Evolutionary conservation across 2,329 filamentous ascomycete genomes (phyloP), one percentile per base, ranked within the genome.

Genomic region (Grosmannia serpens): DNA sequence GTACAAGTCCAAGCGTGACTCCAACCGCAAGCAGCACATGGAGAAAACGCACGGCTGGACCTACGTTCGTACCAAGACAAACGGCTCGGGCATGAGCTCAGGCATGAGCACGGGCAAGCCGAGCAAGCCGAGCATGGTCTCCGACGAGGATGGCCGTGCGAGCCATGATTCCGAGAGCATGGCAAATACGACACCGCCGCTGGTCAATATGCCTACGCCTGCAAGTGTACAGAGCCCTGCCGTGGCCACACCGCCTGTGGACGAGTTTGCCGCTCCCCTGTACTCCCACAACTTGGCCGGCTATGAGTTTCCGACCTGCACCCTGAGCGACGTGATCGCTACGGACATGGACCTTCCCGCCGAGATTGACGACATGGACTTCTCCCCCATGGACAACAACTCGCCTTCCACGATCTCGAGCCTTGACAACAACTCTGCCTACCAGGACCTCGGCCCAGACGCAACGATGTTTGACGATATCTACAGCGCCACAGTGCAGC

Each of bases 21-120:
- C 88, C 62, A 97, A 97, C 73, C 95, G 90, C 81, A 96, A 96
- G 71, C 92, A 96, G 73, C 91, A 97, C 74, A 96, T 96, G 91
- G 92, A 97, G 76, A 96, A 96, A 73, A 87, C 89, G 0, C 91
- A 97, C 67, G 86, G 86, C 60, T 96, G 89, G 87, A 79, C 80
- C n/a, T 96, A 96, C 65, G 81, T 91, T 58, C 88, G 92, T 63
- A 92, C 90, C 60, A 96, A 96, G 81, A 91, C 87, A 71, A 96
- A 95, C 68, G 88, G 88, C 69, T 88, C 87, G 74, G 83, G 79
- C 70, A 64, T n/a, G 35, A 38, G 35, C 20, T n/a, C n/a, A n/a
- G n/a, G n/a, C n/a, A n/a, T n/a, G n/a, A 22, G 17, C 69, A 89
- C 87, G 74, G 83, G 79, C 70, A 64, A 66, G 44, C 20, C 35